phyloP scores from a whole-genome alignment of 1,139 yeast species.

The Debaryomyces psychrophilus region DNA sequence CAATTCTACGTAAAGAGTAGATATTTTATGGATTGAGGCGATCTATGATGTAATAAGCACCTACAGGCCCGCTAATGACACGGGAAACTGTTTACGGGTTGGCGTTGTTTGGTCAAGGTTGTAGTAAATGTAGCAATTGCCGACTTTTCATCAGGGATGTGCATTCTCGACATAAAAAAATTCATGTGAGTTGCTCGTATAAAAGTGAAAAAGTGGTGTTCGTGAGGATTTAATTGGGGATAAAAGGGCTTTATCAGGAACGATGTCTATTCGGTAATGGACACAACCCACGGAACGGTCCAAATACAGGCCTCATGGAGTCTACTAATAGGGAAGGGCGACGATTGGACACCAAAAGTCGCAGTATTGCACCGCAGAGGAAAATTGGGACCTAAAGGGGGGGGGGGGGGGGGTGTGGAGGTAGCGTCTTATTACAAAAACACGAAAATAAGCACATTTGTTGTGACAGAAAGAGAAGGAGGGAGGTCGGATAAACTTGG shows the following conservation, averaged over 20 bases:
- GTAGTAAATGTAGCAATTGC: too few relatives aligned
- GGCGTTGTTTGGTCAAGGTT: too few relatives aligned
- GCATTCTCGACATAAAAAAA: too few relatives aligned
- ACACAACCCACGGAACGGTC: not conserved
- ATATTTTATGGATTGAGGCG: not conserved
- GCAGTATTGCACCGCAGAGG: conserved; percentile 1
- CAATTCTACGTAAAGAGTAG: not conserved
- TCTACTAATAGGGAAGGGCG: not conserved
- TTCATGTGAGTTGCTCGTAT: conserved; percentile 2
- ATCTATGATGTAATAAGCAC: not conserved
- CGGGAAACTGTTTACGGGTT: too few relatives aligned
- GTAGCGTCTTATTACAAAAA: not conserved
- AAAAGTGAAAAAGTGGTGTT: not conserved
- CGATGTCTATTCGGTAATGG: not conserved
- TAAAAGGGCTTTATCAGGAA: not conserved
- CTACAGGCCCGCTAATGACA: not conserved
- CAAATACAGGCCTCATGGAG: not conserved
- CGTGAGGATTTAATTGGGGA: not conserved
- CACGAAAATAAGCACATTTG: not conserved
- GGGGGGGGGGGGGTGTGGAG: conserved; percentile 2
- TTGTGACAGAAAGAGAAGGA: not conserved
- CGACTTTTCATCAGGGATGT: too few relatives aligned
- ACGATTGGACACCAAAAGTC: not conserved
- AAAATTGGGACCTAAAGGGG: not conserved
- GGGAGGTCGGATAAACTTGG: not conserved